Conservation (phyloP, 1,284 basidiomycete species). For the Porogramme epimiltina region DNA sequence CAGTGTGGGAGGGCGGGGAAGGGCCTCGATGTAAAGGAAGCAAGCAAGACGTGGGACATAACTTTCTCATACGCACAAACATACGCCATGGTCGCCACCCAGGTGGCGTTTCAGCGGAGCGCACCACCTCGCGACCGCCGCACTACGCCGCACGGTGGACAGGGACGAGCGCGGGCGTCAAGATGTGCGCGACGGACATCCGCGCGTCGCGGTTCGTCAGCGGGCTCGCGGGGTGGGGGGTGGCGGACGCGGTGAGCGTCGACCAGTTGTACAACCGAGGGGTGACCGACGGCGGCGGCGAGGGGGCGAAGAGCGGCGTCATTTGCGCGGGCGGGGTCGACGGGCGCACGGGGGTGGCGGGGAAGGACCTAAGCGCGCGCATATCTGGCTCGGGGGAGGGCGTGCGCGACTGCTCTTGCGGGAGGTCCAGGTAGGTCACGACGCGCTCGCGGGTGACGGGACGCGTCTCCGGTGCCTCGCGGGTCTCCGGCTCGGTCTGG, state of each 20-base stretch:
- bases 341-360: slow-evolving; percentile 10
- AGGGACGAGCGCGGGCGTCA: slow-evolving; percentile 18
- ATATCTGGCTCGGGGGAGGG: slow-evolving; percentile 10
- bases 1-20: background rate
- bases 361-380: slow-evolving; percentile 1
- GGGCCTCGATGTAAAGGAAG: background rate
- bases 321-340: slow-evolving; percentile 20
- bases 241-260: slow-evolving; percentile 3
- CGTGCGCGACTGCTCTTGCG: slow-evolving; percentile 11
- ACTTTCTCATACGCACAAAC: background rate
- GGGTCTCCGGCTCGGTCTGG: slow-evolving; percentile 5
- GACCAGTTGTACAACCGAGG: slow-evolving; percentile 29
- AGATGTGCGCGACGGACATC: slow-evolving; percentile 32
- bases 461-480: slow-evolving; percentile 1
- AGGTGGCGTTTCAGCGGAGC: background rate
- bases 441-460: slow-evolving; percentile 12
- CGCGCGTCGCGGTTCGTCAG: slow-evolving; percentile 32
- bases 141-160: slow-evolving; percentile 18
- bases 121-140: background rate
- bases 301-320: slow-evolving; percentile 20
- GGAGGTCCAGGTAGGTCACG: slow-evolving; percentile 13
- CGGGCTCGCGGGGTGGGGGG: slow-evolving; percentile 21
- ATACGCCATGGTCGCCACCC: background rate
- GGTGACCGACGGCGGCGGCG: slow-evolving; percentile 29
- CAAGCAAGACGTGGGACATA: slow-evolving; percentile 7